These are phyloP conservation scores for Ophiostoma quercus DNA, from an alignment of 2,329 filamentous ascomycete species.

Conservation along the genomic window DNA sequence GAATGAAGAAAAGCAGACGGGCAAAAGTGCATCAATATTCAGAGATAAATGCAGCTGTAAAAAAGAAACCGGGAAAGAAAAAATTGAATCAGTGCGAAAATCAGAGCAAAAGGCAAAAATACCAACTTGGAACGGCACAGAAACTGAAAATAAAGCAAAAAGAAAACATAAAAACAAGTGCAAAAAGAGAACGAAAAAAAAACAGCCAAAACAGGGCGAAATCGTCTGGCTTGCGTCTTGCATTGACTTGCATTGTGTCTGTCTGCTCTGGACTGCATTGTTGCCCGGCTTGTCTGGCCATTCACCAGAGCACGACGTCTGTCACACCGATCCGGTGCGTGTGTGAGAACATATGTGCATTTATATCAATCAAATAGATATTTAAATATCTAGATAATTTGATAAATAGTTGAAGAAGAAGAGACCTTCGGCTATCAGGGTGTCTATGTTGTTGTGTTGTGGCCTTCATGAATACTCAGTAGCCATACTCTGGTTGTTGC, in stretches of 20 bases:
- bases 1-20: not conserved
- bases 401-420: too few relatives aligned
- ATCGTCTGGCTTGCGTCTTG: slow-evolving; percentile 11
- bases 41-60: too few relatives aligned
- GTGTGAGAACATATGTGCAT: not conserved
- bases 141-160: not conserved
- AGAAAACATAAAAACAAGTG: not conserved
- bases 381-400: too few relatives aligned
- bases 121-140: not conserved
- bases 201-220: slow-evolving; percentile 12
- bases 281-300: not conserved
- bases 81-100: not conserved
- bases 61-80: too few relatives aligned
- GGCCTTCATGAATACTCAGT: too few relatives aligned
- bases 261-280: not conserved
- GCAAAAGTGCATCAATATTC: too few relatives aligned
- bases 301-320: not conserved
- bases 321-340: slow-evolving; percentile 16
- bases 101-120: not conserved
- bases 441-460: too few relatives aligned
- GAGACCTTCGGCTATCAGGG: too few relatives aligned
- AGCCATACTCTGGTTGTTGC: too few relatives aligned
- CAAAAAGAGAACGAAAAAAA: not conserved
- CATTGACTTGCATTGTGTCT: slow-evolving; percentile 12
- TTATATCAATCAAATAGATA: not conserved